These are phyloP conservation scores for Gryganskiella cystojenkinii DNA, from an alignment of 192 early-diverging fungal genomes.

Conservation along the genomic window DNA sequence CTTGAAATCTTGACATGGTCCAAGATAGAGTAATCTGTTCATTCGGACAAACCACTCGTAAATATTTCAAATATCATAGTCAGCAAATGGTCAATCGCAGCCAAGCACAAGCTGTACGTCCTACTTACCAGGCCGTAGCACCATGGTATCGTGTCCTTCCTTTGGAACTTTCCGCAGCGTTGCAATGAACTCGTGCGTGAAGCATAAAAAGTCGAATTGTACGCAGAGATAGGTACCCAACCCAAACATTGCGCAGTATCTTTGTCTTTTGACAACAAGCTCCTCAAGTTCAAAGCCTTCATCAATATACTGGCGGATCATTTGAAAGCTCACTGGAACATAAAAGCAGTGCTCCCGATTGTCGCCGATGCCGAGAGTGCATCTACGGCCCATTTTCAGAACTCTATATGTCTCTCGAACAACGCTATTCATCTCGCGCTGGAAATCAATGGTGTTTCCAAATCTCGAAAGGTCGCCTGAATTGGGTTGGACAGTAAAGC, in stretches of 20 bases:
- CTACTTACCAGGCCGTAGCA: constrained; percentile 53
- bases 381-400: constrained; percentile 74
- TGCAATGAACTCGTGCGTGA: constrained; percentile 94
- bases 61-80: not conserved
- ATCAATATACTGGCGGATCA: constrained; percentile 84
- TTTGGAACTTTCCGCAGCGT: constrained; percentile 78
- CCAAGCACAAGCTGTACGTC: not conserved
- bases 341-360: constrained; percentile 93
- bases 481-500: not conserved
- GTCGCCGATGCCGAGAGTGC: constrained; percentile 94
- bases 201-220: constrained; percentile 92
- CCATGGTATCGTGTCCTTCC: constrained; percentile 61
- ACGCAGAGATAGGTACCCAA: constrained; percentile 90
- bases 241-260: constrained; percentile 88
- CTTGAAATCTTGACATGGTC: constrained; percentile 18
- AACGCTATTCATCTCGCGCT: constrained; percentile 78
- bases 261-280: constrained; percentile 87
- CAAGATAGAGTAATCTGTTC: constrained; percentile 38
- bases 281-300: constrained; percentile 92
- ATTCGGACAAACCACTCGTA: constrained; percentile 13
- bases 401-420: constrained; percentile 76
- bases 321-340: constrained; percentile 85
- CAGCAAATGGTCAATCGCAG: not conserved
- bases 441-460: constrained; percentile 80
- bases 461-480: constrained; percentile 81